Conservation (phyloP, 345 rosid genomes). For the Camelina laxa region DNA sequence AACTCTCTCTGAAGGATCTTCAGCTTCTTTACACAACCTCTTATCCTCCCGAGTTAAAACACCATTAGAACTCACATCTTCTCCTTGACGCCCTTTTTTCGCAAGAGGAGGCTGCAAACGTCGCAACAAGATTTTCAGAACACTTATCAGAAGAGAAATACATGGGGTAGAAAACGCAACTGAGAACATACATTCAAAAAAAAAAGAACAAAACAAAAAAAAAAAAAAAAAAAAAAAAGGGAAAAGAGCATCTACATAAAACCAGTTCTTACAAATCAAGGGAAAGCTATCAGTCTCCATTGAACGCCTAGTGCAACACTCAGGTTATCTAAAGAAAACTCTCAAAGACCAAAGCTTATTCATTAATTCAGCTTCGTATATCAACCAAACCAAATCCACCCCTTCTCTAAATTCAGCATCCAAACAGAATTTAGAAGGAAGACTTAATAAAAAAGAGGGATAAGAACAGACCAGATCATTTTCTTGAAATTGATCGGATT, state of each 20-base stretch:
- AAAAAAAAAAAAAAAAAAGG: too few relatives aligned
- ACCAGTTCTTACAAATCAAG: conserved; percentile 86
- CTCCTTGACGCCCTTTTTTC: conserved; percentile 27
- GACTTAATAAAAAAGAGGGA: conserved; percentile 31
- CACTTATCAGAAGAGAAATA: conserved; percentile 8
- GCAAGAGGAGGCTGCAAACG: conserved; percentile 51
- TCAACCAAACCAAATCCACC: too few relatives aligned
- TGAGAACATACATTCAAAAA: conserved; percentile 3
- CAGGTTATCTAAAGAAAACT: conserved; percentile 58
- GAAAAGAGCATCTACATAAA: conserved; percentile 37
- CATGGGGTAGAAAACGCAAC: conserved; percentile 22
- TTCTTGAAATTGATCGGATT: conserved; percentile 45
- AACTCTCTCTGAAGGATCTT: conserved; percentile 31
- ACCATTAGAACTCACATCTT: conserved; percentile 48
- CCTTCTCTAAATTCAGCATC: conserved; percentile 39
- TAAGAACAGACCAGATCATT: conserved; percentile 73
- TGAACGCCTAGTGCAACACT: conserved; percentile 70
- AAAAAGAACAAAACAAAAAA: too few relatives aligned
- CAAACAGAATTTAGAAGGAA: conserved; percentile 29
- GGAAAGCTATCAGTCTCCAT: conserved; percentile 78
- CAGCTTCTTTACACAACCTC: conserved; percentile 27
- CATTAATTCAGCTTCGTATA: conserved; percentile 35
- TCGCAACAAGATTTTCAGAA: conserved; percentile 26
- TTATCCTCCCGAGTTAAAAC: conserved; percentile 45
- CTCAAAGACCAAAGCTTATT: conserved; percentile 57